Base-by-base conservation (phyloP, 148 eudicot genomes). In the Vaccinium myrtillus region DNA sequence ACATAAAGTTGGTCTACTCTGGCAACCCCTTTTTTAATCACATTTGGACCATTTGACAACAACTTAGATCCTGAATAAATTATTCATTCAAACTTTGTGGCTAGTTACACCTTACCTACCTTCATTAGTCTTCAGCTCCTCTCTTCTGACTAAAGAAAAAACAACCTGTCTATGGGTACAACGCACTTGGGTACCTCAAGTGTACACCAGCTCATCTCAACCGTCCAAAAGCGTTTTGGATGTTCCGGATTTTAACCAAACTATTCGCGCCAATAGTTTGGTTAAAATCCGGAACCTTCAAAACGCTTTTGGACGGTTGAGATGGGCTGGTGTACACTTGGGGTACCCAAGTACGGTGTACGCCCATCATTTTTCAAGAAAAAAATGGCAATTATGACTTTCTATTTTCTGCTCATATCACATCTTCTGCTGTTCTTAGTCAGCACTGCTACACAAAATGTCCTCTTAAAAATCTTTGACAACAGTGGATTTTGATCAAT, bases 71-170 rank as follows among this genome's bases (percentile, higher is more conserved):
- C 9, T 2, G 12, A 69, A 1, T 70, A 30, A 59, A 21, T 18
- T 7, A 21, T 7, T 73, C 23, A 16, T 16, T 73, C 77, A 73
- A 73, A 36, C 49, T 32, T 73, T 16, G 48, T 6, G 77, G 48
- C 49, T 48, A 71, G 15, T 73, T 73, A 15, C 36, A 36, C 77
- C 77, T 39, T 16, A 39, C 77, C 77, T 16, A 73, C 49, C 77
- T 36, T 36, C 49, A 73, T 73, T 73, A 73, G 0, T 36, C 77
- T 36, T 36, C 16, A 36, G 77, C 77, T 73, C 77, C 77, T 6
- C 77, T 32, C 46, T 73, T 32, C 77, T 73, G 77, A 73, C 77
- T 10, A 73, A 73, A 16, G 77, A 73, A 73, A 73, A 36, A 73
- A 6, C n/a, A 32, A 71, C 36, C 2, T 3, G 36, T 1, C 36